Base-by-base conservation (phyloP, 176 grass and related monocot species). In the Musa itinerans region DNA sequence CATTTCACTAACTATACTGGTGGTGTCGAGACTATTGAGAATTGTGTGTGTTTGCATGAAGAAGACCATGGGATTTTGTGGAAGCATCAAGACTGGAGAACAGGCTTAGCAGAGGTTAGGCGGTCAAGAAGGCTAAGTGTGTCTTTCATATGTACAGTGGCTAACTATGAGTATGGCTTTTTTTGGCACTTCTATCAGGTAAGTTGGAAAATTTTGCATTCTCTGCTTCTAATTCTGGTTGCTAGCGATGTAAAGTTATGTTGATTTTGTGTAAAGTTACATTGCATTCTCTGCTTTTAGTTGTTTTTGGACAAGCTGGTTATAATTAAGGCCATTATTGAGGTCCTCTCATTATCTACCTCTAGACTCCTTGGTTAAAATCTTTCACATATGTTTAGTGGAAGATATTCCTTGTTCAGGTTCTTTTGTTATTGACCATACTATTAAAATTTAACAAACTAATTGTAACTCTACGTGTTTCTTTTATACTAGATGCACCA, bases 21-120 rank as follows among this genome's bases (percentile, higher is more conserved):
- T 79, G 86, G 89, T 24, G 83, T 95, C 14, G 96, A 99, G 83
- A 99, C 96, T 81, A 99, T 99, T 84, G 96, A 99, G 76, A 99
- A 99, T 52, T 99, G 96, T 74, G 96, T 95, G 25, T 99, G 96
- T 78, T 84, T 99, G 84, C 96, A 99, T 69, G 96, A 99, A 86
- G 96, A 99, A 81, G 96, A 99, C 55, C 91, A 99, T 27, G 96
- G 96, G 53, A 99, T 99, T 77, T 88, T 99, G 73, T 99, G 96
- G 96, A 99, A 99, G 83, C 96, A 99, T 83, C 96, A 99, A 82
- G 96, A 99, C 55, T 99, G 96, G 96, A 93, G 96, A 82, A 99
- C 96, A 73, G 96, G 96, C 43, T 83, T 99, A 84, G 91, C 96
- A 71, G 96, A 99, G 89, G 91, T 95, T 81, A 91, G 96, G 83